Evolutionary conservation across 2,329 filamentous ascomycete genomes (phyloP).

Genomic region (Aspergillus sp.): DNA sequence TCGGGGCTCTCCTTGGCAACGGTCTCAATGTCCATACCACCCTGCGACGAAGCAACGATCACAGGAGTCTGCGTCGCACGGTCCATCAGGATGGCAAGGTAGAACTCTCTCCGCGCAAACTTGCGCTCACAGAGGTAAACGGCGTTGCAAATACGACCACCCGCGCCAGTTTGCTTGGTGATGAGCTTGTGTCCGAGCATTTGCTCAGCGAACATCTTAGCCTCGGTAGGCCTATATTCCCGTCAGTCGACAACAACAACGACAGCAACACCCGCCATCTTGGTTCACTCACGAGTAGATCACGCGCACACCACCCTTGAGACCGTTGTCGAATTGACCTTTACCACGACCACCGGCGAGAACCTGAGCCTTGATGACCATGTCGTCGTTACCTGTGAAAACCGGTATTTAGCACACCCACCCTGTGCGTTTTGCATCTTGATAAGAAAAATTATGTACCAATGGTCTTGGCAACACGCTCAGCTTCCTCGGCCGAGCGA

Average conservation of each 20-base stretch:
- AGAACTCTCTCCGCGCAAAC: slow-evolving; percentile 97
- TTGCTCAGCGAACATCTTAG: slow-evolving; percentile 95
- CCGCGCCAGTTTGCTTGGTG: slow-evolving; percentile 97
- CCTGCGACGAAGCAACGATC: slow-evolving; percentile 95
- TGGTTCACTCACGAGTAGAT: slow-evolving; percentile 71
- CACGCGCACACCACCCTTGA: slow-evolving; percentile 96
- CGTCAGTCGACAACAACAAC: slow-evolving; percentile 5
- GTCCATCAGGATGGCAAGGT: slow-evolving; percentile 98
- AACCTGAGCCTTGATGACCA: slow-evolving; percentile 99
- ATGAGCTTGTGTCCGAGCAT: slow-evolving; percentile 99
- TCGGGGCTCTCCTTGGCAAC: slow-evolving; percentile 97
- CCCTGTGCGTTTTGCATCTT: neutral
- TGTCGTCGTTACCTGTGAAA: slow-evolving; percentile 64
- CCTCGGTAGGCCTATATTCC: slow-evolving; percentile 61
- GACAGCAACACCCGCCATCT: neutral
- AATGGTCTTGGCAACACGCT: slow-evolving; percentile 82
- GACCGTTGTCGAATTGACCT: slow-evolving; percentile 93
- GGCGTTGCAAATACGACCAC: slow-evolving; percentile 86
- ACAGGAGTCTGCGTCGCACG: slow-evolving; percentile 82
- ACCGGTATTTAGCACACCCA: slow-evolving; percentile 12
- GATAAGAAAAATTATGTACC: slow-evolving; percentile 42
- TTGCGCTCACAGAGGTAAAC: slow-evolving; percentile 99
- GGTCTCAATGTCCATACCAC: slow-evolving; percentile 97
- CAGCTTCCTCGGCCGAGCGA: slow-evolving; percentile 74
- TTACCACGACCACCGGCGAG: slow-evolving; percentile 96